Base-by-base conservation (phyloP, 257 asterid genomes). In the Solanum virginianum region DNA sequence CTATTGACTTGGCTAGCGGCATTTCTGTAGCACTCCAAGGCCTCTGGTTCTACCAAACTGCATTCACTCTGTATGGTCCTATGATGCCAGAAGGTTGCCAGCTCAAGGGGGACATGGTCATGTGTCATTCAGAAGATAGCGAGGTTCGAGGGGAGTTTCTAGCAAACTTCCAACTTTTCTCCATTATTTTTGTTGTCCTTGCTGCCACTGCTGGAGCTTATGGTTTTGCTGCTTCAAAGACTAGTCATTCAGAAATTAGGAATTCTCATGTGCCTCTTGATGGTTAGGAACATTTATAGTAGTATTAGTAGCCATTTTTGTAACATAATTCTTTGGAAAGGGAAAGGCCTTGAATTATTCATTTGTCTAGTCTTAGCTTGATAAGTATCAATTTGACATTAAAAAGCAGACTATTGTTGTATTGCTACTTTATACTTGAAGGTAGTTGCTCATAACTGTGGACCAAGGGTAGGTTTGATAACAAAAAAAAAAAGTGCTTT, bases 31-130 rank as follows among this genome's bases (percentile, higher is more conserved):
- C 97, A 0, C 98, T 97, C 47, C 99, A 97, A 88, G 99, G 99
- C 86, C 98, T 97, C 55, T 95, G 99, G 99, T 97, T 95, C 94
- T 97, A 95, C 57, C 99, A 97, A 74, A 97, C 99, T 0, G 99
- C 99, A 13, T 97, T 97, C 92, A 91, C 97, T 81, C 97, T 97
- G 26, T 97, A 97, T 13, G 98, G 99, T 24, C 89, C 98, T 1
- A 97, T 97, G 99, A 94, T 94, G 97, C 99, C 99, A 3, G 88
- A 91, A 0, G 98, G 97, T 10, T 97, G 99, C 81, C 56, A 9
- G 84, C 98, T 92, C 70, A 89, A 90, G 53, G 94, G 66, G 82
- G 89, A 91, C 36, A 89, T 88, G 47, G 81, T 97, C 49, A 11
- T 83, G 0, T 95, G 99, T 72, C 90, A 57, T 69, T 94, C 99